Evolutionary conservation across 768 basidiomycete genomes (phyloP).

Genomic region (Pulveroboletus sp.): DNA sequence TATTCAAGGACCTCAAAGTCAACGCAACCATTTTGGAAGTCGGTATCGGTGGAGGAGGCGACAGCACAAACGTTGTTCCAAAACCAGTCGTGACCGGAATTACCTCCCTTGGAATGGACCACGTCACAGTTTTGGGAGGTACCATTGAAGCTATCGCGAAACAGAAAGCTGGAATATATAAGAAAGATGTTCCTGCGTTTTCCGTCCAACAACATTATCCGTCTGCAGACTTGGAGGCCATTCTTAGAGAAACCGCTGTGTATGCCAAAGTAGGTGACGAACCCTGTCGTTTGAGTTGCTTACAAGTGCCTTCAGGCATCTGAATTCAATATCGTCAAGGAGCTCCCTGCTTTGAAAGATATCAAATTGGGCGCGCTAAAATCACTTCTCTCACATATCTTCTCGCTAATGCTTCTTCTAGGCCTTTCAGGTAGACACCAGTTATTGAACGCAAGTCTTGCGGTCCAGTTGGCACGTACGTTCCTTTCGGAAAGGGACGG

Average conservation of each 20-base stretch:
- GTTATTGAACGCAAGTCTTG: conserved; percentile 81
- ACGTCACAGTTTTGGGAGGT: conserved; percentile 82
- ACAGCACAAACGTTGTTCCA: conserved; percentile 95
- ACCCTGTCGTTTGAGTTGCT: neutral
- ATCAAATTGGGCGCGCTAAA: conserved; percentile 58
- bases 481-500: conserved; percentile 50
- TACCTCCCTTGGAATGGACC: conserved; percentile 90
- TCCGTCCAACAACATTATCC: conserved; percentile 79
- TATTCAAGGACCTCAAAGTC: conserved; percentile 77
- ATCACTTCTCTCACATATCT: neutral
- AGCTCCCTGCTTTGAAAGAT: conserved; percentile 44
- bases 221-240: conserved; percentile 61
- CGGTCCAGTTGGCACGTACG: conserved; percentile 64
- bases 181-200: conserved; percentile 86
- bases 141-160: conserved; percentile 87
- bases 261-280: conserved; percentile 55
- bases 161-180: conserved; percentile 98
- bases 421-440: conserved; percentile 89
- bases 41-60: conserved; percentile 90
- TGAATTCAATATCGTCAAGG: conserved; percentile 62
- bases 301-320: conserved; percentile 46
- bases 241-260: conserved; percentile 62
- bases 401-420: conserved; percentile 28
- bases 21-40: conserved; percentile 95
- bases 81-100: conserved; percentile 88